Conservation (phyloP, 108 stramenopile species). For the Schizochytrium sp. region DNA sequence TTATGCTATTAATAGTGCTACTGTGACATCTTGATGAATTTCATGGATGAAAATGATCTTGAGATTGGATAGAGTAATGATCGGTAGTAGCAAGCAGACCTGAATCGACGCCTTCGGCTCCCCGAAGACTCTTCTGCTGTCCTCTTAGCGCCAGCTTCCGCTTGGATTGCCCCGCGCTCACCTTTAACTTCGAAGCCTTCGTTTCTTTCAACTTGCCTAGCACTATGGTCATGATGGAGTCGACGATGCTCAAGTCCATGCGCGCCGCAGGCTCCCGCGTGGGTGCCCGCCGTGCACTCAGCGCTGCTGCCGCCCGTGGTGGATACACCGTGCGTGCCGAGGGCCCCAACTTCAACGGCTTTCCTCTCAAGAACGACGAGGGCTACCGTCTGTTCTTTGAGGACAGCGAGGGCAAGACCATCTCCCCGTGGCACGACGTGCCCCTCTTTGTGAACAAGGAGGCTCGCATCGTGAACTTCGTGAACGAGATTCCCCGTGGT, state of each 20-base stretch:
- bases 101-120: no score
- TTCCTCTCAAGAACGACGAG: slow-evolving; percentile 60
- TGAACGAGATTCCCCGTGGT: slow-evolving; percentile 98
- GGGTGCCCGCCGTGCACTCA: neutral
- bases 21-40: no score
- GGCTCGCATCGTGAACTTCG: slow-evolving; percentile 83
- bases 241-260: neutral
- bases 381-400: slow-evolving; percentile 60
- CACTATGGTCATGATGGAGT: neutral
- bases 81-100: no score
- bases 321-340: neutral
- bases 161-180: no score
- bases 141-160: no score
- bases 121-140: no score
- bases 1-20: no score
- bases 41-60: no score
- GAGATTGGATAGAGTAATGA: no score
- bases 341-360: slow-evolving; percentile 37
- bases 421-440: slow-evolving; percentile 82
- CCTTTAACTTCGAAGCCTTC: no score
- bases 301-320: neutral
- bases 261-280: neutral
- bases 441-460: slow-evolving; percentile 69
- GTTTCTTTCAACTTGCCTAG: no score
- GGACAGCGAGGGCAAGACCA: slow-evolving; percentile 68